Evolutionary conservation across 805 yeast species (phyloP), one percentile per base, ranked within the genome.

Genomic region (Candida boleticola): DNA sequence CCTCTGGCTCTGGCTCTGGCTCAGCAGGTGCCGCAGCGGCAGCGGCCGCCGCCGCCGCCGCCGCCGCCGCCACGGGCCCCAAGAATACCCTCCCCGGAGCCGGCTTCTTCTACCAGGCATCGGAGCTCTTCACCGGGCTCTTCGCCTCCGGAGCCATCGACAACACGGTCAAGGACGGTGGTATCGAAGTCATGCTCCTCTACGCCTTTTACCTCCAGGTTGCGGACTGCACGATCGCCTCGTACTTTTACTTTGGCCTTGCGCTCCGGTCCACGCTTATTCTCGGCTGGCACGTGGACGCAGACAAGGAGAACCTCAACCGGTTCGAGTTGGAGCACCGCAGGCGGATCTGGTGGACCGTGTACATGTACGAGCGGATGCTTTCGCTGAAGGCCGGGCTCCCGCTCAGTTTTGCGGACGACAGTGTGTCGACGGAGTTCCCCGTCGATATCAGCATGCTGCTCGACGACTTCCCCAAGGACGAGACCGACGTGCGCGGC

Each of bases 171-270:
- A 77, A 83, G 52, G 89, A 83, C 55, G 90, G 92, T 29, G 89
- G 90, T 45, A 76, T 85, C 18, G 95, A 85, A 57, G 89, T 83
- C 2, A 68, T 84, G 66, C 60, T 85, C 20, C 63, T 85, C 14
- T 85, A 85, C 62, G 92, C 92, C 0, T 85, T 85, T 53, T 85
- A 83, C 56, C 63, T 85, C 23, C 95, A 85, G 58, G 92, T 85
- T 21, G 92, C 92, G 0, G 95, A 85, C 56, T 83, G 89, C 54
- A 85, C 90, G 1, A 82, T 85, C 5, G 85, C 90, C 0, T 83
- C 90, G 3, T 85, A 85, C 52, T 83, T 85, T 54, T 85, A 85
- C 60, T 83, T 85, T 61, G 90, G 90, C 2, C 72, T 82, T 44
- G 92, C 92, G 0, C 59, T 85, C 29, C 68, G 90, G 44, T 80